Evolutionary conservation across 2,329 filamentous ascomycete genomes (phyloP).

Genomic region (Basipetospora sp.): DNA sequence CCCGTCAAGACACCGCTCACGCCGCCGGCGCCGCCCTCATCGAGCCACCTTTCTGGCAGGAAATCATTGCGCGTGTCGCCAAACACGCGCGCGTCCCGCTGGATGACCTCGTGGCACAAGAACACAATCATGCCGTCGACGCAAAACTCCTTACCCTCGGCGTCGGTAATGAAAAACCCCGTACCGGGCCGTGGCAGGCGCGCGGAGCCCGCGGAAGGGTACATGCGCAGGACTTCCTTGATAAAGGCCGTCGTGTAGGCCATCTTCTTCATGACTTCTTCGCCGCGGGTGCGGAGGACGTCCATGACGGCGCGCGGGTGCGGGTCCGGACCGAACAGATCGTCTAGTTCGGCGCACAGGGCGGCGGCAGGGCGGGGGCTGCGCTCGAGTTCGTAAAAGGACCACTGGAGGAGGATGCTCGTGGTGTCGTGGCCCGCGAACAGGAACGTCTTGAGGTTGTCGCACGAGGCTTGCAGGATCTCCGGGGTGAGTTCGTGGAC

Average conservation of each 20-base stretch:
- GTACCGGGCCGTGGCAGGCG: slow-evolving; percentile 14
- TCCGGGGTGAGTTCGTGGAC: slow-evolving; percentile 14
- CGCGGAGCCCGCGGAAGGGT: slow-evolving; percentile 19
- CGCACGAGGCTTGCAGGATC: slow-evolving; percentile 17
- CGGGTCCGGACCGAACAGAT: slow-evolving; percentile 18
- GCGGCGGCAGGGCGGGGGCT: slow-evolving; percentile 15
- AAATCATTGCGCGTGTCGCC: slow-evolving; percentile 22
- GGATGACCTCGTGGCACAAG: slow-evolving; percentile 19
- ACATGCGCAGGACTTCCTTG: slow-evolving; percentile 22
- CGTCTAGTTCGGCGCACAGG: slow-evolving; percentile 21
- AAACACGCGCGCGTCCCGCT: slow-evolving; percentile 20
- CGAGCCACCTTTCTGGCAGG: slow-evolving; percentile 25
- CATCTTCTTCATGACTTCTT: slow-evolving; percentile 19
- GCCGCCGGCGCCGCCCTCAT: slow-evolving; percentile 3
- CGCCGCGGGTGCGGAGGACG: slow-evolving; percentile 10
- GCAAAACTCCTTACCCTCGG: slow-evolving; percentile 14
- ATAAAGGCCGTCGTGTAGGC: slow-evolving; percentile 22
- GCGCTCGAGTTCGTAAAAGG: slow-evolving; percentile 21
- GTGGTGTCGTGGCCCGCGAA: slow-evolving; percentile 29
- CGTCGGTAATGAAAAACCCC: slow-evolving; percentile 16
- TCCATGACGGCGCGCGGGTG: slow-evolving; percentile 9
- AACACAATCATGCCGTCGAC: slow-evolving; percentile 23
- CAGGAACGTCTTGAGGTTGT: slow-evolving; percentile 25
- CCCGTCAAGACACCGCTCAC: no score
- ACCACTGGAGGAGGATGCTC: slow-evolving; percentile 21